Conservation (phyloP, 805 yeast species). For the Hanseniaspora clermontiae region DNA sequence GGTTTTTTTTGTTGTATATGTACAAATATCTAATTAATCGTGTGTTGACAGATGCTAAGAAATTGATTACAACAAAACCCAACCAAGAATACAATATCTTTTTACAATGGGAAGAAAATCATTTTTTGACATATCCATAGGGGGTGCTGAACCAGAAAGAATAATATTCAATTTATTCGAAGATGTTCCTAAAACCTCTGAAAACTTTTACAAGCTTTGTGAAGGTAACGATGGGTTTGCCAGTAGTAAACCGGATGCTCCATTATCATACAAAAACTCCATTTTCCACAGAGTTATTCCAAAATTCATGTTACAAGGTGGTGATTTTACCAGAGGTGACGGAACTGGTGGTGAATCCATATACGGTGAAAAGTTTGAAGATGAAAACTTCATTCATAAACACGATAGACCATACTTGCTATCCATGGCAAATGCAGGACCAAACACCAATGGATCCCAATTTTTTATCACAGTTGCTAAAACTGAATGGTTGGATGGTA, state of each 20-base stretch:
- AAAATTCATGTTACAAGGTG: constrained; percentile 96
- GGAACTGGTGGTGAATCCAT: constrained; percentile 96
- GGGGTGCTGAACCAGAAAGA: constrained; percentile 58
- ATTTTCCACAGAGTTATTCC: constrained; percentile 93
- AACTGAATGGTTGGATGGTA: constrained; percentile 52
- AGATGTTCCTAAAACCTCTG: constrained; percentile 77
- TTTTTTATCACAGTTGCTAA: constrained; percentile 82
- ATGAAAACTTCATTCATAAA: constrained; percentile 59
- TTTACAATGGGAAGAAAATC: constrained; percentile 32
- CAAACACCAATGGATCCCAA: constrained; percentile 96
- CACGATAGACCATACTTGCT: constrained; percentile 74
- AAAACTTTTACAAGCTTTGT: constrained; percentile 77
- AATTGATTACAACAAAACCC: neutral
- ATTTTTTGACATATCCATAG: constrained; percentile 68
- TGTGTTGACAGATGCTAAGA: too few species aligned
- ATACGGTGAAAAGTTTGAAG: constrained; percentile 66
- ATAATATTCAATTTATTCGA: constrained; percentile 60
- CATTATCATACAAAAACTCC: constrained; percentile 68
- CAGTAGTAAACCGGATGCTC: constrained; percentile 30
- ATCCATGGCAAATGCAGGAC: constrained; percentile 98
- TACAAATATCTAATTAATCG: too few species aligned
- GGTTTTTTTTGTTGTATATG: too few species aligned
- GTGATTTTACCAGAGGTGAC: constrained; percentile 83
- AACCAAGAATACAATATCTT: neutral
- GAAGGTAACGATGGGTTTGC: constrained; percentile 63